phyloP scores from a whole-genome alignment of 2,329 filamentous ascomycete species.

The Cladosporium sp. region DNA sequence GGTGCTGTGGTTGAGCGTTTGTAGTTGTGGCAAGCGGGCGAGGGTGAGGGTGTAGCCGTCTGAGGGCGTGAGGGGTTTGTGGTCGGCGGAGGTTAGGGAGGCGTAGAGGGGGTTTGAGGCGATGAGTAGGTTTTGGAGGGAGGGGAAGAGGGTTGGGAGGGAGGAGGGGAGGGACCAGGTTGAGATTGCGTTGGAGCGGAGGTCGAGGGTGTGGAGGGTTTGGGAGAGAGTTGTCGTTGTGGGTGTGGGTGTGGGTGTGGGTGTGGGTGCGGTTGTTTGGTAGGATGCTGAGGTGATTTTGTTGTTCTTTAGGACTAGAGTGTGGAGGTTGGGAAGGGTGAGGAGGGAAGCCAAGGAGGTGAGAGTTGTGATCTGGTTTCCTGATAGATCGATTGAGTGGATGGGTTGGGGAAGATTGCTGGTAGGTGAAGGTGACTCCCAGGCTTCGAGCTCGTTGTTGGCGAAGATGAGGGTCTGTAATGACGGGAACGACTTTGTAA shows the following conservation, averaged over 20 bases:
- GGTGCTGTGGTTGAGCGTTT: constrained; percentile 67
- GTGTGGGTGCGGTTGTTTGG: constrained; percentile 63
- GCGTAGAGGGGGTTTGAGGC: constrained; percentile 84
- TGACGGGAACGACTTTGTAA: constrained; percentile 55
- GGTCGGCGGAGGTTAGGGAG: constrained; percentile 46
- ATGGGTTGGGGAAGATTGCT: constrained; percentile 52
- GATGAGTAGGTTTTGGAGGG: constrained; percentile 72
- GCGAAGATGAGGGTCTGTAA: constrained; percentile 54
- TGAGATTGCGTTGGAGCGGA: constrained; percentile 48
- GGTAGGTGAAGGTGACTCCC: constrained; percentile 27
- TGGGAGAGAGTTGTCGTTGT: constrained; percentile 34
- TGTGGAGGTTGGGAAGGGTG: constrained; percentile 53
- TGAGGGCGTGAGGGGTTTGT: constrained; percentile 58
- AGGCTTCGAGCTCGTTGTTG: constrained; percentile 40
- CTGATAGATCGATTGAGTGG: constrained; percentile 67
- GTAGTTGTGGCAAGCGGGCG: constrained; percentile 68
- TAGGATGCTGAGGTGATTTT: constrained; percentile 64
- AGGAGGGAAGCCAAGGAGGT: constrained; percentile 60
- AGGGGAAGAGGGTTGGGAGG: constrained; percentile 68
- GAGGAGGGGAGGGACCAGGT: constrained; percentile 74
- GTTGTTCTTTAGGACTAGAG: constrained; percentile 62
- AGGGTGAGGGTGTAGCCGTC: constrained; percentile 88
- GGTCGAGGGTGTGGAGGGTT: constrained; percentile 44
- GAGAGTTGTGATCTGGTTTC: constrained; percentile 66
- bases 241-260: constrained; percentile 46